Base-by-base conservation (phyloP, 331 rosid genomes). In the Acacia concinna region DNA sequence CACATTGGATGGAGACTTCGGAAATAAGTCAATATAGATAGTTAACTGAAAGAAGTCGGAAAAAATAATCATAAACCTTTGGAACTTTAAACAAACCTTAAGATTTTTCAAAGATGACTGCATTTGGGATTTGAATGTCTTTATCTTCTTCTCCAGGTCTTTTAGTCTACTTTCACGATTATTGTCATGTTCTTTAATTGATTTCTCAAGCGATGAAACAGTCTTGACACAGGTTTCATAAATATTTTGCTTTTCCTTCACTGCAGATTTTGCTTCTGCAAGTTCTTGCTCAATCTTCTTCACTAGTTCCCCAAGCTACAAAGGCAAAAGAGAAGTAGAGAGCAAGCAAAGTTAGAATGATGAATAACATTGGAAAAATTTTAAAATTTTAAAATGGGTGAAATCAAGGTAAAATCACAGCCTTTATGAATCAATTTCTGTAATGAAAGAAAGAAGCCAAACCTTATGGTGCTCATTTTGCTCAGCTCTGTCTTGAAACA, bases 381-480 rank as follows among this genome's bases (percentile, higher is more conserved):
- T 28, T 34, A 49, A 51, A 52, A 31, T 8, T 75, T 46, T 10
- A 32, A n/a, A n/a, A 60, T 27, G 30, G 44, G 74, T 25, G 31
- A 57, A 83, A 62, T 15, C 65, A 79, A 65, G 43, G 28, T 41
- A 63, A 65, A 71, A 30, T 3, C 15, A 43, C 49, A 71, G 67
- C 44, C 35, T 74, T 68, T 62, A 18, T 14, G 18, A 6, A 71
- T 43, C 62, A 71, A 70, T 69, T 52, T 23, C 71, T 66, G 57
- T 25, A 75, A 32, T 69, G 25, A 73, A 69, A 71, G 65, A 52
- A 62, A 57, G 41, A 75, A 76, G 78, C 40, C 63, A 81, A 81
- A 96, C 99, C 99, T 96, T 96, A 78, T 91, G 97, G 74, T 96
- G 98, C 84, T 93, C 99, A 84, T 96, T 96, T 81, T 96, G 94